phyloP scores from a whole-genome alignment of 768 basidiomycete species.

The Lentinula sp. region DNA sequence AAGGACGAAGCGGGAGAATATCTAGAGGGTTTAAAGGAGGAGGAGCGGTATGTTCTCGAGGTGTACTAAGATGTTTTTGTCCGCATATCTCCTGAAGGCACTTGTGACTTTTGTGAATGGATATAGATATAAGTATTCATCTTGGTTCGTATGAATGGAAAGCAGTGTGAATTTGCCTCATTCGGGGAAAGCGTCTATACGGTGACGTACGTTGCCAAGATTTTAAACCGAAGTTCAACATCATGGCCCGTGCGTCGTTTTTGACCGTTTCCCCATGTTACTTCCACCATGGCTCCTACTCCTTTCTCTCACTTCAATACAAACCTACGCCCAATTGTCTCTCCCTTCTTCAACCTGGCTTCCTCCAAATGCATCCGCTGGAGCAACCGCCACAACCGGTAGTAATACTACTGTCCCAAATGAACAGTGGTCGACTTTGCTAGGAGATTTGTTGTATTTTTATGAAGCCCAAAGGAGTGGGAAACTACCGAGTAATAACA shows the following conservation, averaged over 20 bases:
- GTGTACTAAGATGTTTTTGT: constrained; percentile 28
- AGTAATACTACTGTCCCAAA: constrained; percentile 41
- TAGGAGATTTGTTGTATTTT: constrained; percentile 81
- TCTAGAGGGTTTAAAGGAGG: constrained; percentile 88
- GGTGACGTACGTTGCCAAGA: neutral
- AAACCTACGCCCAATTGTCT: constrained; percentile 36
- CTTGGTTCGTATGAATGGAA: too few species aligned
- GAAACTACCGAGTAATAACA: constrained; percentile 54
- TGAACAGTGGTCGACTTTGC: constrained; percentile 73
- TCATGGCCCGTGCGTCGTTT: neutral
- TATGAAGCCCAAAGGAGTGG: constrained; percentile 92
- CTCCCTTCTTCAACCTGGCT: constrained; percentile 61
- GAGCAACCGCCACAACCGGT: constrained; percentile 32
- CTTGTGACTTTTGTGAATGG: too few species aligned
- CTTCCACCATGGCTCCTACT: neutral
- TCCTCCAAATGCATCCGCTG: constrained; percentile 54
- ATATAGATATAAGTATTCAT: too few species aligned
- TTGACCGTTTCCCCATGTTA: neutral
- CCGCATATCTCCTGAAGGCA: neutral
- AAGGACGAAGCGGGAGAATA: constrained; percentile 67
- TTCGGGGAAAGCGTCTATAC: neutral
- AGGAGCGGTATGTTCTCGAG: constrained; percentile 96
- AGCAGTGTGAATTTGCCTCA: neutral
- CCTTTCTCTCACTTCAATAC: neutral
- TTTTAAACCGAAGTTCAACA: neutral